Evolutionary conservation across 2,329 filamentous ascomycete species (phyloP).

Genomic region (Rosellinia necatrix): DNA sequence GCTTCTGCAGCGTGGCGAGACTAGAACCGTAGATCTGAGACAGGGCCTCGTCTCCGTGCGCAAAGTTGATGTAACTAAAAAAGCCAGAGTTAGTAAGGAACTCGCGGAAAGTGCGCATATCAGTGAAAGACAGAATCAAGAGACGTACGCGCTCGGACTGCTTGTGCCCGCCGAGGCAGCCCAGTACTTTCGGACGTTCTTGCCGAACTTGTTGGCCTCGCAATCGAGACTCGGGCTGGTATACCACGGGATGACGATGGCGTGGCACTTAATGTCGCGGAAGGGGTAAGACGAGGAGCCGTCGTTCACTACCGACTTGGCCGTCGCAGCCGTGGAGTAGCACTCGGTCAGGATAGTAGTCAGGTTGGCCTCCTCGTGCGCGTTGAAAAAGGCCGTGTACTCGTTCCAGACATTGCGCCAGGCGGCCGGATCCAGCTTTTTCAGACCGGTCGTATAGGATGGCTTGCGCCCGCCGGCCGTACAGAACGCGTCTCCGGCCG

Average conservation of each 20-base stretch:
- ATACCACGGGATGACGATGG: constrained; percentile 48
- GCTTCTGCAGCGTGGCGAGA: constrained; percentile 31
- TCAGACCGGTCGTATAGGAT: constrained; percentile 42
- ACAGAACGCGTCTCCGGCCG: constrained; percentile 45
- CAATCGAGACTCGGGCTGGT: constrained; percentile 41
- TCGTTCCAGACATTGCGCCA: constrained; percentile 47
- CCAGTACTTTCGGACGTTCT: constrained; percentile 39
- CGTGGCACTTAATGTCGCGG: constrained; percentile 43
- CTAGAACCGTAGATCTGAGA: constrained; percentile 33
- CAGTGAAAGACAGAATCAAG: neutral
- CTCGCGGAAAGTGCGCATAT: too few relatives aligned
- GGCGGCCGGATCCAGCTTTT: constrained; percentile 41
- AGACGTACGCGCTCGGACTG: constrained; percentile 30
- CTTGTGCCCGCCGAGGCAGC: constrained; percentile 26
- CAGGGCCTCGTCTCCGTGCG: constrained; percentile 40
- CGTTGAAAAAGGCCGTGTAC: constrained; percentile 43
- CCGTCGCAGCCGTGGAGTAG: constrained; percentile 43
- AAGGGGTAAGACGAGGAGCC: constrained; percentile 35
- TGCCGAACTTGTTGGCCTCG: constrained; percentile 42
- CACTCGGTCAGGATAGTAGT: constrained; percentile 42
- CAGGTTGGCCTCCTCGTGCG: constrained; percentile 39
- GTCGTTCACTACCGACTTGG: constrained; percentile 24
- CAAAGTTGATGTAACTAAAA: constrained; percentile 42
- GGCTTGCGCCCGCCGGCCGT: constrained; percentile 45
- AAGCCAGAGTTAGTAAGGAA: constrained; percentile 10